Percentiles rank a stretch among this genome's conserved stretches.
Conservation (phyloP, 169 alveolate genomes). For the Theileria luwenshuni region DNA sequence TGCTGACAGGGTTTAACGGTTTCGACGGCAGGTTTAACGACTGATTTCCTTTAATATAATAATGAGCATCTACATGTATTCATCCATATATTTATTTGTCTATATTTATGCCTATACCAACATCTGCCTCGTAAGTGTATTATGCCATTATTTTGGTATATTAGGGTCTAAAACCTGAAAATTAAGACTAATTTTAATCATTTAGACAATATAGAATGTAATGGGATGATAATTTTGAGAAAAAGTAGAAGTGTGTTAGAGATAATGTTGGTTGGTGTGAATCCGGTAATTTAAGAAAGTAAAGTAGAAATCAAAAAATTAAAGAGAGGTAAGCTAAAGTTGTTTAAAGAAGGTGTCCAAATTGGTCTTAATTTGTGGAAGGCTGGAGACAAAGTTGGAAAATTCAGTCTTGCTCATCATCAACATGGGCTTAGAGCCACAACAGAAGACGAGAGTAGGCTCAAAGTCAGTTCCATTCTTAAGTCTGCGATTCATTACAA, state of each 20-base stretch:
- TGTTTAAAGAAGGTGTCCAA: constrained; percentile 37
- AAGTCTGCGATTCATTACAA: constrained; percentile 50
- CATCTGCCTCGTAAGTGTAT: not conserved
- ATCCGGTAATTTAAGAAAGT: no score
- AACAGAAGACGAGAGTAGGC: constrained; percentile 66
- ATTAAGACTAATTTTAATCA: no score
- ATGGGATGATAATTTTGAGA: no score
- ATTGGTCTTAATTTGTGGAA: constrained; percentile 55
- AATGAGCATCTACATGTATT: not conserved
- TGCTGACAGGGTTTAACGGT: constrained; percentile 90
- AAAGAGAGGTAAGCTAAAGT: no score
- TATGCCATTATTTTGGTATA: no score
- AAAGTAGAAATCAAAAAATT: no score
- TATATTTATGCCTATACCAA: not conserved
- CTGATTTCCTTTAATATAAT: constrained; percentile 4
- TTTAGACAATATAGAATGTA: no score
- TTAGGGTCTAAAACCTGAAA: no score
- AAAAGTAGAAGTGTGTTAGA: no score
- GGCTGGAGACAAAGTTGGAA: constrained; percentile 32
- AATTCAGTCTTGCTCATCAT: constrained; percentile 55
- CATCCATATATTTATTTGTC: no score
- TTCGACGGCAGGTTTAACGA: constrained; percentile 85
- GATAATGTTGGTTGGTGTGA: no score
- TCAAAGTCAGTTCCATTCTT: constrained; percentile 52
- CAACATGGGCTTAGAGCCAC: constrained; percentile 64